Base-by-base conservation (phyloP, 208 protist species). In the Jaenimonas drosophilae region DNA sequence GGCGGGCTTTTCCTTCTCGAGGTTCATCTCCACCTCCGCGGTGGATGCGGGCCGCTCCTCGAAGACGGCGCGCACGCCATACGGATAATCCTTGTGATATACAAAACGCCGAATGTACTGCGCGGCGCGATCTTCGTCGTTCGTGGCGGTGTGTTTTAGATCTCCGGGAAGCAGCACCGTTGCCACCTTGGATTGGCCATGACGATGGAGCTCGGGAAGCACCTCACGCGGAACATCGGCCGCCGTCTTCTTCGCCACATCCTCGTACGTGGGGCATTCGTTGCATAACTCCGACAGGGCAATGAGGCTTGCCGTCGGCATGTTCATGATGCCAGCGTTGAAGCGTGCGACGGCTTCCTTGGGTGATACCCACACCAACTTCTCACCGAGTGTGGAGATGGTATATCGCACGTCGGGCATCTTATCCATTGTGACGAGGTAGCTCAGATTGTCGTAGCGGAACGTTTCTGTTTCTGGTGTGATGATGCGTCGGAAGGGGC, bases 311-410 rank as follows among this genome's bases (percentile, higher is more conserved):
- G 84, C 72, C 4, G 84, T 89, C 9, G 84, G 84, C 79, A 89
- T 89, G 52, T 88, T 88, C 76, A 92, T 88, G 37, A 92, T 85
- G 26, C 84, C 84, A 27, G 84, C 76, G 57, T 92, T 89, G 45
- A 87, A 89, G 29, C 84, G 76, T n/a, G 84, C 84, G 28, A 92
- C 72, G 32, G 79, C 84, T 61, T 92, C 84, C 72, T 82, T 84
- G 34, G 84, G 84, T n/a, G 79, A 89, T 25, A 88, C 84, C 84
- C 84, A 92, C 34, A 86, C 74, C 24, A 92, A 64, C 51, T 72
- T 45, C 51, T 92, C 84, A 6, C 79, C 76, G 4, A 67, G 39
- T 17, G 69, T 76, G 42, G 68, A 70, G 57, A 92, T 62, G 0
- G 84, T 89, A 58, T 76, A 85, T 29, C 69, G 57, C 12, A 92